phyloP scores from a whole-genome alignment of 768 basidiomycete genomes.

The Leccinellum luteum region DNA sequence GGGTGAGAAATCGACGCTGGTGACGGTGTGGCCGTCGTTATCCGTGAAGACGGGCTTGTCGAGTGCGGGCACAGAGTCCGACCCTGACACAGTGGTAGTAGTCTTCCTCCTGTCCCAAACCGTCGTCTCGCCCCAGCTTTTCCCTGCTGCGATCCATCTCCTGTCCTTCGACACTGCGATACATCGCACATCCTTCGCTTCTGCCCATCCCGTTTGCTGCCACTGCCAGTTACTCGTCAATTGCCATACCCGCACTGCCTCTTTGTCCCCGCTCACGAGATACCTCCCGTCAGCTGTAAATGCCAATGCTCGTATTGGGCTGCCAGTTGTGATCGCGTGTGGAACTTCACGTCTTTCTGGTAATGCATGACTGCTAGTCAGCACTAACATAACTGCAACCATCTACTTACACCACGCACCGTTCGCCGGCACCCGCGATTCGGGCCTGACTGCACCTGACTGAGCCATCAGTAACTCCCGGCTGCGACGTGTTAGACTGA shows the following conservation, averaged over 20 bases:
- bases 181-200: slow-evolving; percentile 3
- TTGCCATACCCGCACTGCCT: slow-evolving; percentile 7
- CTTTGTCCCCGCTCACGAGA: slow-evolving; percentile 13
- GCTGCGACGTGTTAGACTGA: background rate
- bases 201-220: background rate
- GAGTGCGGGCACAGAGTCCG: background rate
- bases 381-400: background rate
- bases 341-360: background rate
- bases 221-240: background rate
- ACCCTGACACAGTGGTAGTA: background rate
- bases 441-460: background rate
- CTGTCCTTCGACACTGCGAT: slow-evolving; percentile 8
- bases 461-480: background rate
- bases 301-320: slow-evolving; percentile 5
- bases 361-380: slow-evolving; percentile 1
- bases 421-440: background rate
- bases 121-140: slow-evolving; percentile 6
- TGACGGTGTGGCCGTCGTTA: slow-evolving; percentile 7
- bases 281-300: slow-evolving; percentile 1
- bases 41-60: slow-evolving; percentile 1
- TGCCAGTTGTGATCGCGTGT: background rate
- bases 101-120: slow-evolving; percentile 2
- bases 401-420: background rate
- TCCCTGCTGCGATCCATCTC: slow-evolving; percentile 9
- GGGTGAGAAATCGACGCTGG: slow-evolving; percentile 13